Evolutionary conservation across 1,139 yeast species (phyloP).

Genomic region (Wickerhamiella pararugosa): DNA sequence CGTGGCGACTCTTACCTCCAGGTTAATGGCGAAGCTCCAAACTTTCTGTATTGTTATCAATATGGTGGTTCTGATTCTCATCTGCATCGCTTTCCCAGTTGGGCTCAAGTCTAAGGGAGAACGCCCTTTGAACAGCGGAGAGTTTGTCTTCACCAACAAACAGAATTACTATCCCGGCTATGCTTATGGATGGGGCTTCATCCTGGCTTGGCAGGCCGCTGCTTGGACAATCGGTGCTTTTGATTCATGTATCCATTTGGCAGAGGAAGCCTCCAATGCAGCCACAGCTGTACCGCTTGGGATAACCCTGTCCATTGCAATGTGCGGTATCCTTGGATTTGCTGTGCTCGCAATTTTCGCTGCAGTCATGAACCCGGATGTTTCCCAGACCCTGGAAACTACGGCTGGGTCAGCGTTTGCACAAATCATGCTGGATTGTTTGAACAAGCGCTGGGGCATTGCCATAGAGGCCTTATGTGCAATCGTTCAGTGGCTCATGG

Average conservation of each 20-base stretch:
- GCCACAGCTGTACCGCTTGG: conserved; percentile 55
- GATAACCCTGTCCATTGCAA: conserved; percentile 38
- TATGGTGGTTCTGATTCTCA: conserved; percentile 37
- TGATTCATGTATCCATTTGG: conserved; percentile 58
- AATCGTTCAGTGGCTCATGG: conserved; percentile 50
- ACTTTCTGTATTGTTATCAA: conserved; percentile 3
- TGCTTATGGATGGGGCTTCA: conserved; percentile 53
- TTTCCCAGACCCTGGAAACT: conserved; percentile 29
- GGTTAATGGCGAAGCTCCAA: conserved; percentile 41
- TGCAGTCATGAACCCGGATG: conserved; percentile 23
- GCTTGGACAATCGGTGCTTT: conserved; percentile 31
- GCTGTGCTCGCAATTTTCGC: conserved; percentile 53
- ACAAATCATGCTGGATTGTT: conserved; percentile 38
- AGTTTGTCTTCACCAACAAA: conserved; percentile 41
- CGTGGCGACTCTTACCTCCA: conserved; percentile 37
- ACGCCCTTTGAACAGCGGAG: conserved; percentile 16
- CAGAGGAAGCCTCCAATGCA: conserved; percentile 55
- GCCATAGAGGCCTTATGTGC: conserved; percentile 45
- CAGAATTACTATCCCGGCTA: conserved; percentile 41
- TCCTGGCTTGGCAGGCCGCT: conserved; percentile 48
- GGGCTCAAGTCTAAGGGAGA: conserved; percentile 16
- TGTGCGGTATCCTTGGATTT: conserved; percentile 50
- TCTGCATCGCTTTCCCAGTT: conserved; percentile 50
- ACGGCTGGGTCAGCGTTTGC: conserved; percentile 57
- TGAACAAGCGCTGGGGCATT: conserved; percentile 32